Base-by-base conservation (phyloP, 768 basidiomycete genomes). In the Naganishia antarctica region DNA sequence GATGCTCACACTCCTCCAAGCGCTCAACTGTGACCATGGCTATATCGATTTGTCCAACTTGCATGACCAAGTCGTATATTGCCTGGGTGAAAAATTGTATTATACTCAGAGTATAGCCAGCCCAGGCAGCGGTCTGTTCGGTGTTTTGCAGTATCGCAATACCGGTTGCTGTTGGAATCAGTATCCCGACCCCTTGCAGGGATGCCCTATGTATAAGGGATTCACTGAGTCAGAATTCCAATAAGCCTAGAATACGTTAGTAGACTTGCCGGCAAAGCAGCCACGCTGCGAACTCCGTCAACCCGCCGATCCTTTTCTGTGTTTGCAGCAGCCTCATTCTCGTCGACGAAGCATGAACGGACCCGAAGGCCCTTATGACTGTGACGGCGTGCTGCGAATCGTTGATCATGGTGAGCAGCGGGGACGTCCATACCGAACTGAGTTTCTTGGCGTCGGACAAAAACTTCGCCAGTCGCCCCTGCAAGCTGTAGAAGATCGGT, bases 311-410 rank as follows among this genome's bases (percentile, higher is more conserved):
- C 15, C 53, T n/a, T n/a, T 57, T 26, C 76, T 77, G 28, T 74
- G 66, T 65, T 73, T 75, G 70, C 83, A 84, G 70, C 82, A 83
- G 0, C 47, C 82, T 71, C 15, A 82, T 81, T 66, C 83, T 44
- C 64, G 63, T 68, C 71, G 81, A 77, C 81, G 85, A 3, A 73
- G 74, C 72, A 28, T 79, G 74, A 75, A 86, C 81, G 8, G 83
- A 84, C 6, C 84, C 83, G 71, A 85, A 89, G 0, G 87, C 87
- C 23, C 86, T 81, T 61, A 89, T 84, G 9, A 85, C 75, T 3
- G 78, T 80, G 64, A 71, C 69, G 6, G 86, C 87, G 65, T 81
- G 75, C 41, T 88, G 82, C 0, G 86, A 80, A 69, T 86, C 80
- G 60, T 83, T 80, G 74, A 84, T 78, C 73, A 82, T 81, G 15